Conservation (phyloP, 306 rosid genomes). For the Chamaecrista fasciculata region DNA sequence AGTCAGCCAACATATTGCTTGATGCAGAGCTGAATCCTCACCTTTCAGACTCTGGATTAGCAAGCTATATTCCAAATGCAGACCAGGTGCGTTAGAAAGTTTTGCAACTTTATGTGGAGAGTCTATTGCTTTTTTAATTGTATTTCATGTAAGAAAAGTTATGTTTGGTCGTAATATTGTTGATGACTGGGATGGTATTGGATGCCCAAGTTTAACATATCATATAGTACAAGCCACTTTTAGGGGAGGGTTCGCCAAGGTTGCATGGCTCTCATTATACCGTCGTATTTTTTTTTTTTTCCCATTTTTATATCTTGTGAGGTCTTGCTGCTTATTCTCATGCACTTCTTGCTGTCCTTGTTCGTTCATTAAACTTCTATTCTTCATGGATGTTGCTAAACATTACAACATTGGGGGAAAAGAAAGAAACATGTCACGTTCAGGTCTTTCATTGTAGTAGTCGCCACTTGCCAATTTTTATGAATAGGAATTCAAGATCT, state of each 20-base stretch:
- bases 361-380: neutral
- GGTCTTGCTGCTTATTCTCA: slow-evolving; percentile 8
- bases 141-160: neutral
- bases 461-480: neutral
- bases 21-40: slow-evolving; percentile 92
- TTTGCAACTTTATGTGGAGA: slow-evolving; percentile 10
- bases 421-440: no score
- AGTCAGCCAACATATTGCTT: slow-evolving; percentile 83
- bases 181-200: no score
- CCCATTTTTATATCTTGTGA: neutral
- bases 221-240: no score
- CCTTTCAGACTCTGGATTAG: slow-evolving; percentile 83
- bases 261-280: no score
- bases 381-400: slow-evolving; percentile 5
- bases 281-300: no score
- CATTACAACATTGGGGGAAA: neutral
- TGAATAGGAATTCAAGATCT: neutral
- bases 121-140: neutral
- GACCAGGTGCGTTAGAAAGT: slow-evolving; percentile 53
- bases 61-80: slow-evolving; percentile 66
- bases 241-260: no score
- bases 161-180: neutral
- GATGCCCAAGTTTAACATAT: no score
- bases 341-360: neutral
- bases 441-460: neutral